Evolutionary conservation across 805 yeast genomes (phyloP), one percentile per base, ranked within the genome.

Genomic region (Saccharomycopsis microspora): DNA sequence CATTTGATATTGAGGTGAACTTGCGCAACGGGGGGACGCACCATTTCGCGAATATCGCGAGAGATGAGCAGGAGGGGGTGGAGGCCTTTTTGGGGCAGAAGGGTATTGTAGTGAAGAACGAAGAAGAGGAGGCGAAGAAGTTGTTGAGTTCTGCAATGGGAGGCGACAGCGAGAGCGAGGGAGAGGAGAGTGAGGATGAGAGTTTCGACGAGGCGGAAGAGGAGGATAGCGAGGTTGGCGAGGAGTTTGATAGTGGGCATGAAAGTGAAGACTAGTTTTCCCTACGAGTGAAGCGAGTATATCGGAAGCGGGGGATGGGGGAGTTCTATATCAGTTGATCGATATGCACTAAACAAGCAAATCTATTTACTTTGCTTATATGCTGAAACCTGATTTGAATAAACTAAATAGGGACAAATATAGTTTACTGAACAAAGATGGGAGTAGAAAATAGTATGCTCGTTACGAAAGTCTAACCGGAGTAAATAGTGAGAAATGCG

Each of bases 1-100:
- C 97, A 0, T 93, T 93, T 64, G 99, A 93, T 65, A 68, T 93
- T 67, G 93, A 90, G 56, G 77, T 93, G 45, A 71, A 71, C 32
- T 67, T 89, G 49, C 75, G 82, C 54, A 75, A 78, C 39, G 80
- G 82, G 39, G 70, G 73, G 42, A 71, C 85, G 10, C 93, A 89
- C 56, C 79, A 80, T 39, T 90, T 93, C 64, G 94, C 95, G 54
- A 86, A 85, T 59, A 84, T 93, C 56, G 82, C 82, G 53, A 78
- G 87, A 62, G 96, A 86, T 54, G 98, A 93, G 60, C 97, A 89
- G 64, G 78, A 75, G 44, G 67, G 76, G 2, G 70, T 93, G 51
- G 95, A 90, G 61, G 71, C 71, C 41, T 93, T 72, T 69, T 76
- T 90, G 64, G 75, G 74, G 56, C 78, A 82, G 43, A 88, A 86